phyloP scores from a whole-genome alignment of 371 early-diverging fungal species.

The Dichotomocladium elegans region DNA sequence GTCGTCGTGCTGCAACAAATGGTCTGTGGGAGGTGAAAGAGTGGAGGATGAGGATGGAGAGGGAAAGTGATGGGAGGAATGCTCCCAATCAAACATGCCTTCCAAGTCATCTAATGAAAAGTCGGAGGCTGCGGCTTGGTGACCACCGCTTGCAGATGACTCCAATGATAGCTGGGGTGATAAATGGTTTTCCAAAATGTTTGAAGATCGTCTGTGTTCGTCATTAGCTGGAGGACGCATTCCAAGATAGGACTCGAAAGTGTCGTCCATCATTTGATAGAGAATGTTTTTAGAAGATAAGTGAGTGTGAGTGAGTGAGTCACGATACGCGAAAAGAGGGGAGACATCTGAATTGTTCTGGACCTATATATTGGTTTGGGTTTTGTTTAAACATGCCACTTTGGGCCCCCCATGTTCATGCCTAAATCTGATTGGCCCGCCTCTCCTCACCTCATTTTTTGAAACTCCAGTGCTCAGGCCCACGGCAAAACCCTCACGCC shows the following conservation, averaged over 20 bases:
- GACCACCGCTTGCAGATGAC: conserved; percentile 1
- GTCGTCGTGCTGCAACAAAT: neutral
- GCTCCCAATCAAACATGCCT: conserved; percentile 8
- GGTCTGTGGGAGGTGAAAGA: conserved; percentile 4
- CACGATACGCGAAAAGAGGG: no score
- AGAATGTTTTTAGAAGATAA: neutral
- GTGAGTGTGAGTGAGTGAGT: neutral
- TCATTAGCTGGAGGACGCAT: conserved; percentile 7
- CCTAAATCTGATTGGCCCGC: conserved; percentile 7
- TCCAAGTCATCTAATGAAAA: conserved; percentile 10
- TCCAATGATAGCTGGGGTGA: conserved; percentile 7
- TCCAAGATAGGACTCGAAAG: conserved; percentile 7
- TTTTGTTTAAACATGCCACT: conserved; percentile 11
- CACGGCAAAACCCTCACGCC: neutral
- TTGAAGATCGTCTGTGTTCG: neutral
- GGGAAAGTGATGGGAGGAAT: neutral
- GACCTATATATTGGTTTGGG: neutral
- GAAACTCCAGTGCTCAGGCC: conserved; percentile 12
- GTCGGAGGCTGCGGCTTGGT: conserved; percentile 2
- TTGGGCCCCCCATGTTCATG: neutral
- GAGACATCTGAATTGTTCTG: neutral
- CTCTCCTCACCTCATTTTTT: conserved; percentile 14
- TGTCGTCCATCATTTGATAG: neutral
- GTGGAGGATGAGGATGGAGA: conserved; percentile 3
- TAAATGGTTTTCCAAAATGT: neutral